Percentiles rank a stretch among this genome's conserved stretches.
These are phyloP conservation scores for Pseudogymnoascus sp. DNA, from an alignment of 2,329 filamentous ascomycete genomes.

Conservation along the genomic window DNA sequence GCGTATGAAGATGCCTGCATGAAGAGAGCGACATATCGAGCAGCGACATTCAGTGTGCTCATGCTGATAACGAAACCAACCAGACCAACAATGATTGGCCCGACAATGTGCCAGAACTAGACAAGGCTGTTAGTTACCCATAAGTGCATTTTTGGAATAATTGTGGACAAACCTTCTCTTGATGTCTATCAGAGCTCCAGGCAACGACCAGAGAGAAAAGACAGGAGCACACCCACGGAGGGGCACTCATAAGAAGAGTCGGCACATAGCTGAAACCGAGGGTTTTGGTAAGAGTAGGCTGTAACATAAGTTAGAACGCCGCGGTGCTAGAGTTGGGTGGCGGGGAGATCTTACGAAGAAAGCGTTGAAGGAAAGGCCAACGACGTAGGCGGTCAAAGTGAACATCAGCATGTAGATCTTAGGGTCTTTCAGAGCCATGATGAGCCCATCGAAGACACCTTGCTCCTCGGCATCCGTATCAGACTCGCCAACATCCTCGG, in stretches of 20 bases:
- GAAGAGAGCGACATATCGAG: constrained; percentile 29
- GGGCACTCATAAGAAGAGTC: constrained; percentile 48
- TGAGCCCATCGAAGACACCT: constrained; percentile 44
- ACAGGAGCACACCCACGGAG: constrained; percentile 53
- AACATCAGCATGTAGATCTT: constrained; percentile 61
- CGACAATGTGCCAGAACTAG: constrained; percentile 40
- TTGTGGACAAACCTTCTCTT: constrained; percentile 36
- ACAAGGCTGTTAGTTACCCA: constrained; percentile 54
- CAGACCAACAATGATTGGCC: constrained; percentile 24
- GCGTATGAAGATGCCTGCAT: constrained; percentile 28
- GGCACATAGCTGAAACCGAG: constrained; percentile 46
- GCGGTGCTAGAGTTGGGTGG: not conserved
- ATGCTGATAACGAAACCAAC: constrained; percentile 28
- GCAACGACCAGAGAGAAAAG: constrained; percentile 48
- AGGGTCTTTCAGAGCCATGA: constrained; percentile 52
- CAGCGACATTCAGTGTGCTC: constrained; percentile 24
- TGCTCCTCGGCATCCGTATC: constrained; percentile 45
- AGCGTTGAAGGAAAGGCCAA: constrained; percentile 51
- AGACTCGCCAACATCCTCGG: constrained; percentile 51
- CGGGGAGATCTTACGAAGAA: constrained; percentile 41
- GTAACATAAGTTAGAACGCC: not conserved
- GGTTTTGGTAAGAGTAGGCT: constrained; percentile 34
- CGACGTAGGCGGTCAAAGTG: constrained; percentile 53
- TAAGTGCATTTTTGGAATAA: constrained; percentile 47
- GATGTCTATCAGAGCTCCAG: constrained; percentile 47